Base-by-base conservation (phyloP, 2,329 filamentous ascomycete genomes). In the Xylaria sp. region DNA sequence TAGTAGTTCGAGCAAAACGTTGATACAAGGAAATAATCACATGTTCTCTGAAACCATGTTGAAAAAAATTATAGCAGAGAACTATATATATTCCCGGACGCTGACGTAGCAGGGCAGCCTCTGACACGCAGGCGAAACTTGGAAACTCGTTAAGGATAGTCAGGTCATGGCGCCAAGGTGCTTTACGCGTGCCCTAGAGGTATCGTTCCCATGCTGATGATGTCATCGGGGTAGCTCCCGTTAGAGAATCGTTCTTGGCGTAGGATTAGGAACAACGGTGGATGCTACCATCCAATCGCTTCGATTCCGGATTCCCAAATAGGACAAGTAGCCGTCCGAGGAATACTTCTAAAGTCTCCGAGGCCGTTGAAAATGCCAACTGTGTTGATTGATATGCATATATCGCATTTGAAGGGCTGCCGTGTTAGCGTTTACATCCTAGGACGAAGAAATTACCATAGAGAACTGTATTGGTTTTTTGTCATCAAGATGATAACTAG, bases 71-170 rank as follows among this genome's bases (percentile, higher is more conserved):
- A 15, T 32, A 50, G 23, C 25, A 57, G 7, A 9, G 23, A 18
- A 48, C 28, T 39, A 10, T 18, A 43, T 13, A 10, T 15, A 12
- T 12, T 28, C n/a, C n/a, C 32, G n/a, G 23, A 32, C 50, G 25
- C 60, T 67, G 60, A 67, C 65, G 65, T 64, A 67, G 60, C 20
- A 48, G 10, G 53, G 15, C 3, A 32, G n/a, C 13, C 1, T n/a
- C 28, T 18, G 25, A 25, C 28, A 23, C 12, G 45, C 23, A 39
- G 8, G 45, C 18, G 23, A 20, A 30, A 23, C 6, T 5, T 23
- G 43, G 39, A 60, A 63, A 64, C 60, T 32, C 53, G 55, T 48
- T 43, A 28, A 39, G 12, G 34, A 23, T 15, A 23, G 4, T 66
- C 45, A n/a, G 20, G 30, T 28, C 25, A 41, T 57, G n/a, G 25